Conservation (phyloP, 768 basidiomycete genomes). For the Amanita rubescens region DNA sequence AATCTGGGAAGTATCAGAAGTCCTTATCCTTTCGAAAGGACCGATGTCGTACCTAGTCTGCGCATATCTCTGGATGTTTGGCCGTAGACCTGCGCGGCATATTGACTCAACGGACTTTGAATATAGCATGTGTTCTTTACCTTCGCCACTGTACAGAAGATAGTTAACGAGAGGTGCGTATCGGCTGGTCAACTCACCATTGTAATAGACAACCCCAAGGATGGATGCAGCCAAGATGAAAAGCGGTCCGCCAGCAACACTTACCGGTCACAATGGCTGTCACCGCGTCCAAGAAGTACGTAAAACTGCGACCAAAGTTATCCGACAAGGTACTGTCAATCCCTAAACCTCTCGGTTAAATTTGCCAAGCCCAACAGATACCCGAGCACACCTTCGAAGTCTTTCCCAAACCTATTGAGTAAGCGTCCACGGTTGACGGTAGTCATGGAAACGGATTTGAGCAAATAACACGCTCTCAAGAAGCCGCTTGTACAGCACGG, state of each 20-base stretch:
- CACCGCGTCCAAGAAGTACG: slow-evolving; percentile 58
- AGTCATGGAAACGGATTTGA: slow-evolving; percentile 87
- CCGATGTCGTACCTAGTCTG: slow-evolving; percentile 46
- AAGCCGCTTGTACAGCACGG: slow-evolving; percentile 62
- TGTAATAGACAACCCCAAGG: slow-evolving; percentile 62
- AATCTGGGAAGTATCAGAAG: slow-evolving; percentile 24
- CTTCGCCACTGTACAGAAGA: slow-evolving; percentile 5
- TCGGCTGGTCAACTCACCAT: slow-evolving; percentile 35
- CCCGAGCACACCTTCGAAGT: slow-evolving; percentile 59
- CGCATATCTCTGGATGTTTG: slow-evolving; percentile 87
- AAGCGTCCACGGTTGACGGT: slow-evolving; percentile 81
- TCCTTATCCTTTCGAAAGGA: background rate
- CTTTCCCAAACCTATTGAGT: slow-evolving; percentile 83
- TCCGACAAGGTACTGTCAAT: slow-evolving; percentile 81
- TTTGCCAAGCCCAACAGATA: slow-evolving; percentile 10
- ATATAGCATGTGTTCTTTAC: background rate
- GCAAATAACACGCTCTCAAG: slow-evolving; percentile 80
- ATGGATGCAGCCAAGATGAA: slow-evolving; percentile 57
- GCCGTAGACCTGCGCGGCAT: slow-evolving; percentile 40
- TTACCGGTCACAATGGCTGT: slow-evolving; percentile 73
- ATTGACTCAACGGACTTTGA: background rate
- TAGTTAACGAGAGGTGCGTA: background rate
- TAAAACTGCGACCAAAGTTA: slow-evolving; percentile 74
- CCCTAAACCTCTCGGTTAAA: slow-evolving; percentile 29
- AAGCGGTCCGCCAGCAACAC: slow-evolving; percentile 68